Base-by-base conservation (phyloP, 768 basidiomycete genomes). In the Mycena alexandri region DNA sequence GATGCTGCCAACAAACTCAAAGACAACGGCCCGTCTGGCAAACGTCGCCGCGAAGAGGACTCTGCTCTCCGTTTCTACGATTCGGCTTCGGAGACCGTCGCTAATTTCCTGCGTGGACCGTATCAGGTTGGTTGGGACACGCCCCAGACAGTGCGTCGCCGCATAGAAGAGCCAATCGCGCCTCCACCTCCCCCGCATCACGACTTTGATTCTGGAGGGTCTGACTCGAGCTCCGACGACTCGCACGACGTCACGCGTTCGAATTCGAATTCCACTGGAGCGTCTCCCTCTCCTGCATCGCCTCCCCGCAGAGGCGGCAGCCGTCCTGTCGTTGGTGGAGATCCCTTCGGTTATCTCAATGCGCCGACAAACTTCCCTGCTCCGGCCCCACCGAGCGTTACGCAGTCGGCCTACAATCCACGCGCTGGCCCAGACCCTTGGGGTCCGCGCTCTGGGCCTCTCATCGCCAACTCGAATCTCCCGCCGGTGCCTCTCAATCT, bases 331-430 rank as follows among this genome's bases (percentile, higher is more conserved):
- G 68, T 77, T 22, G 73, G 73, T 11, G 82, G 82, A 19, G 87
- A 87, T 73, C 90, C 90, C 1, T 91, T 91, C 72, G 86, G 86
- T 19, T 91, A 91, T 72, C 79, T 91, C 52, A 83, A 87, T 44
- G 78, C 72, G 10, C 76, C 80, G 3, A 75, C 53, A 36, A 79
- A 78, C 58, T 73, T 75, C 47, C 73, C 79, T 34, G 65, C 50
- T 13, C 61, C 79, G 33, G 73, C 78, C 11, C 77, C 79, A 9
- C 73, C 77, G 19, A 75, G 69, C 43, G 69, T 75, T 22, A 69
- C 78, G 19, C 82, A 80, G 61, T 77, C 79, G 16, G 69, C 77
- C 21, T 79, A 73, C 69, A 78, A 72, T 60, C 78, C 79, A 6
- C 72, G 73, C 62, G 78, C 79, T 6, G 78, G 79, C 76, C 76